A percentile compares a stretch with the other conserved stretches of the same genome.
These are phyloP conservation scores for Botrytis galanthina DNA, from an alignment of 2,329 filamentous ascomycete species.

Conservation along the genomic window DNA sequence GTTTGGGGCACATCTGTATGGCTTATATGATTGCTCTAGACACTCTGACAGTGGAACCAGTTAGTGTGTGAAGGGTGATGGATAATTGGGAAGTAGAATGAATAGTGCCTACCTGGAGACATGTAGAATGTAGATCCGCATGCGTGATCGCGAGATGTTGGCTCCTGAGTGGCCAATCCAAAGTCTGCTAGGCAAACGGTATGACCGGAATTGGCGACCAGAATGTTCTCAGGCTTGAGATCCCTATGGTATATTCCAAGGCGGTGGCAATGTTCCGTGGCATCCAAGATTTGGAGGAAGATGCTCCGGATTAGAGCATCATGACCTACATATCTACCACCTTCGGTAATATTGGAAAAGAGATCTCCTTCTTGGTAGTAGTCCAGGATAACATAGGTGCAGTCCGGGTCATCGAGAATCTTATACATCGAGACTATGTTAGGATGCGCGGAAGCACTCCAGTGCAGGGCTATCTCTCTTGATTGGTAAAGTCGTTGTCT, in stretches of 20 bases:
- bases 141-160: constrained; percentile 87
- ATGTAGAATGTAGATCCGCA: constrained; percentile 99
- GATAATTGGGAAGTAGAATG: constrained; percentile 1
- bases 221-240: constrained; percentile 95
- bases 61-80: constrained; percentile 28
- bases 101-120: constrained; percentile 80
- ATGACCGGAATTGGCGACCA: constrained; percentile 83
- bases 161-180: constrained; percentile 84
- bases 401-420: constrained; percentile 88
- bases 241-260: constrained; percentile 96
- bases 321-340: constrained; percentile 88
- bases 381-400: constrained; percentile 94
- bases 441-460: constrained; percentile 80
- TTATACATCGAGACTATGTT: constrained; percentile 93
- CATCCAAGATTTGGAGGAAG: constrained; percentile 94
- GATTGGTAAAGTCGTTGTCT: constrained; percentile 89
- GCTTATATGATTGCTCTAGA: constrained; percentile 70
- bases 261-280: constrained; percentile 91
- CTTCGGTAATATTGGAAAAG: constrained; percentile 96
- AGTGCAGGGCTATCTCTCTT: constrained; percentile 88
- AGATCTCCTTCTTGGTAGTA: constrained; percentile 96
- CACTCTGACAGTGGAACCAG: constrained; percentile 64
- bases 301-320: constrained; percentile 82
- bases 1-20: constrained; percentile 90
- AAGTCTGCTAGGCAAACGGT: constrained; percentile 97